These are phyloP conservation scores for Ampelocalamus luodianensis DNA, from an alignment of 176 grass and related monocot genomes.

Conservation along the genomic window DNA sequence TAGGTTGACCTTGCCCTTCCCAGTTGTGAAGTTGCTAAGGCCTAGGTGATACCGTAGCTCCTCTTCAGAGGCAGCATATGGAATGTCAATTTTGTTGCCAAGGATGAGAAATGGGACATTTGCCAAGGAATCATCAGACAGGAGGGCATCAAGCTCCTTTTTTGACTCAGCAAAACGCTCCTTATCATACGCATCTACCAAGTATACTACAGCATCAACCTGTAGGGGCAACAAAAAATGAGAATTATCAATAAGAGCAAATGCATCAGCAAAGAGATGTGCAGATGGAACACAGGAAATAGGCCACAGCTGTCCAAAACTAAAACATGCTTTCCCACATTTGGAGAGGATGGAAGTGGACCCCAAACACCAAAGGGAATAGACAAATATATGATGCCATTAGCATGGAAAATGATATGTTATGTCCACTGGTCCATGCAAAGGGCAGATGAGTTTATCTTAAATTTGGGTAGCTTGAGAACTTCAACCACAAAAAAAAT, in stretches of 20 bases:
- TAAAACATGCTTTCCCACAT: neutral
- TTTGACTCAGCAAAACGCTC: slow-evolving; percentile 78
- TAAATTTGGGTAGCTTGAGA: neutral
- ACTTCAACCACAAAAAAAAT: slow-evolving; percentile 1
- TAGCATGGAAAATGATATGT: neutral
- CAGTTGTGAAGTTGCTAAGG: slow-evolving; percentile 77
- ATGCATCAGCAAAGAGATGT: neutral
- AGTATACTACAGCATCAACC: slow-evolving; percentile 83
- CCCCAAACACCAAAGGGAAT: neutral
- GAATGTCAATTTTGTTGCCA: slow-evolving; percentile 82
- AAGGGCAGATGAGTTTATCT: neutral
- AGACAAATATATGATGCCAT: neutral
- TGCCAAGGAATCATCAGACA: slow-evolving; percentile 73
- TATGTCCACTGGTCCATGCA: neutral
- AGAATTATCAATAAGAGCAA: neutral
- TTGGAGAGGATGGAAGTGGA: neutral
- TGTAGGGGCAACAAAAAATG: slow-evolving; percentile 38
- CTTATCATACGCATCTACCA: slow-evolving; percentile 79
- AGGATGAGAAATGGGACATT: slow-evolving; percentile 77
- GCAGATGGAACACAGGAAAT: slow-evolving; percentile 5
- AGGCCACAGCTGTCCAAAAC: neutral
- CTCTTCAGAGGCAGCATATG: slow-evolving; percentile 77
- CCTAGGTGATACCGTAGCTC: slow-evolving; percentile 77
- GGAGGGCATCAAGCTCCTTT: slow-evolving; percentile 71
- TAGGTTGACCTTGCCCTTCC: slow-evolving; percentile 81